A percentile compares a stretch with the other conserved stretches of the same genome.
phyloP scores from a whole-genome alignment of 495 filamentous ascomycete genomes.

The Rusavskia elegans region DNA sequence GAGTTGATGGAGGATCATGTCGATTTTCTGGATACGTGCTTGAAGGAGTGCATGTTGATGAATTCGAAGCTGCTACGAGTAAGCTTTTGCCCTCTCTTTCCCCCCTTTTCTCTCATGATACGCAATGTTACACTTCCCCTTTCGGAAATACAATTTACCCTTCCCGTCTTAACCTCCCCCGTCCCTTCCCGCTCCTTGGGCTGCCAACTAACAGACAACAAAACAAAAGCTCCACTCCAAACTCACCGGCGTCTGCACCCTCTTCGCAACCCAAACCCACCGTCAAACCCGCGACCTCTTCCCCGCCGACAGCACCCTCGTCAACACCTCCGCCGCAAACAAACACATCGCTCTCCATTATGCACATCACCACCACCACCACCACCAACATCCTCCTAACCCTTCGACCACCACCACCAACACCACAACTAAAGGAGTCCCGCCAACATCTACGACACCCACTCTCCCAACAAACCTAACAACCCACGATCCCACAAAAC shows the following conservation, averaged over 20 bases:
- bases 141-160: background rate
- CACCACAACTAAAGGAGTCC: background rate
- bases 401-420: constrained; percentile 18
- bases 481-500: constrained; percentile 41
- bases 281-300: constrained; percentile 58
- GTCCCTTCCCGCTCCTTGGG: too few relatives aligned
- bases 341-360: constrained; percentile 6
- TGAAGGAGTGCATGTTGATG: constrained; percentile 98
- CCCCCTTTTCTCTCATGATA: background rate
- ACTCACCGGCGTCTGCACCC: constrained; percentile 77
- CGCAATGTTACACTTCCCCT: too few relatives aligned
- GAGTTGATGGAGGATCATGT: constrained; percentile 99
- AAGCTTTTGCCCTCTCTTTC: too few relatives aligned
- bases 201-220: background rate
- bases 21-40: constrained; percentile 90
- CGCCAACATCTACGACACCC: constrained; percentile 16
- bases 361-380: too few relatives aligned
- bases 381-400: constrained; percentile 14
- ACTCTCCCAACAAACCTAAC: constrained; percentile 12
- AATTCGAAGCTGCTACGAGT: constrained; percentile 87
- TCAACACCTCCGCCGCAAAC: constrained; percentile 22
- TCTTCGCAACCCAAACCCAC: constrained; percentile 77
- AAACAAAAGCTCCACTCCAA: constrained; percentile 75
- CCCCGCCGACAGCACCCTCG: constrained; percentile 58
- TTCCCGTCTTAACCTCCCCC: too few relatives aligned